Percentiles rank a stretch among this genome's conserved stretches.
phyloP scores from a whole-genome alignment of 1,284 basidiomycete genomes.

The Afroboletus lepidellus region DNA sequence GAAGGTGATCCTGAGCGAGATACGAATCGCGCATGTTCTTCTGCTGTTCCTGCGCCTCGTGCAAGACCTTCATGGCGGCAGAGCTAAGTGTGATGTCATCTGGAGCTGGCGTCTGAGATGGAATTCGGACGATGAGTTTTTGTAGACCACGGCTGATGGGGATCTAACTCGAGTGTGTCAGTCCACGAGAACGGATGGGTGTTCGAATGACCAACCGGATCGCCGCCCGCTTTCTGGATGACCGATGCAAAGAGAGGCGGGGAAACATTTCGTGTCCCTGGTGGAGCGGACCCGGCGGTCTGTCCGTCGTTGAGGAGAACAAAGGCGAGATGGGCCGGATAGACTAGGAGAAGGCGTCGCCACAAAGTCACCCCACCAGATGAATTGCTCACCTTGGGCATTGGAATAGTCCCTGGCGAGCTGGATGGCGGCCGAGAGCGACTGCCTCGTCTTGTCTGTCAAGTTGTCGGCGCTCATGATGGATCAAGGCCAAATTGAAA shows the following conservation, averaged over 20 bases:
- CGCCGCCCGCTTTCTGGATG: constrained; percentile 76
- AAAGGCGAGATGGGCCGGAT: constrained; percentile 77
- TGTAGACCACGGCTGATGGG: constrained; percentile 63
- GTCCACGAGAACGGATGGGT: constrained; percentile 13
- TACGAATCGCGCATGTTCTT: constrained; percentile 92
- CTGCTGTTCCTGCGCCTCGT: constrained; percentile 77
- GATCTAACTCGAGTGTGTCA: constrained; percentile 44
- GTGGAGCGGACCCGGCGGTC: constrained; percentile 35
- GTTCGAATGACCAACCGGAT: constrained; percentile 46
- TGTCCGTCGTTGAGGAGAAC: constrained; percentile 66
- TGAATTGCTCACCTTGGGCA: constrained; percentile 55
- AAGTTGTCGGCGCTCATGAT: constrained; percentile 73
- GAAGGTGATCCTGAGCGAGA: constrained; percentile 87
- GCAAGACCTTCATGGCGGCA: constrained; percentile 65
- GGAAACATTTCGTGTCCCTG: constrained; percentile 28
- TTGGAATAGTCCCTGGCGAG: constrained; percentile 82
- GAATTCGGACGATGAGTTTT: constrained; percentile 72
- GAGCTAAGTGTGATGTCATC: constrained; percentile 72
- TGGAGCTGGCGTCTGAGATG: constrained; percentile 83
- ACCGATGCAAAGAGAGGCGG: constrained; percentile 71
- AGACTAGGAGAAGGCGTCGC: constrained; percentile 41
- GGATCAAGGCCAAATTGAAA: neutral
- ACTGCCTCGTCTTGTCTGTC: constrained; percentile 75
- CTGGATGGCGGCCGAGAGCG: constrained; percentile 68
- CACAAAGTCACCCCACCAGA: neutral